A percentile compares a stretch with the other conserved stretches of the same genome.
phyloP scores from a whole-genome alignment of 192 early-diverging fungal genomes.

The Backusella sp. region DNA sequence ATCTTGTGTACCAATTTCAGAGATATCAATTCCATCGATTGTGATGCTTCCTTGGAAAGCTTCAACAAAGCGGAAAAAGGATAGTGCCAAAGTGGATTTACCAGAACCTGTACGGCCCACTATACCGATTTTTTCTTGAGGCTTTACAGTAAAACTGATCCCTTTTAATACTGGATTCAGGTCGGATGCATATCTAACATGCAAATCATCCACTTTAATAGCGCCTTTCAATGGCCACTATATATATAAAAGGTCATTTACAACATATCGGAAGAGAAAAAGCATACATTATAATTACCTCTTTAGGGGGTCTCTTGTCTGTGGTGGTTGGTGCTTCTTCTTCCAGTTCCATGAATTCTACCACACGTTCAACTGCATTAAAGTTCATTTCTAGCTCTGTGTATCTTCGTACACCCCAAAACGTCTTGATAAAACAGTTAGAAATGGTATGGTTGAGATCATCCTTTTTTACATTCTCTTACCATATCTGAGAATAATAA shows the following conservation, averaged over 20 bases:
- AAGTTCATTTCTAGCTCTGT: conserved; percentile 80
- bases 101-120: conserved; percentile 88
- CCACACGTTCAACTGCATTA: conserved; percentile 84
- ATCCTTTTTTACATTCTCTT: neutral
- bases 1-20: conserved; percentile 68
- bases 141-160: conserved; percentile 62
- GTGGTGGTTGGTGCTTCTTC: conserved; percentile 71
- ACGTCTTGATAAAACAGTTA: conserved; percentile 27
- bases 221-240: conserved; percentile 70
- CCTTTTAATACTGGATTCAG: conserved; percentile 70
- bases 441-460: neutral
- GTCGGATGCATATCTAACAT: conserved; percentile 74
- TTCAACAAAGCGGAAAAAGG: conserved; percentile 81
- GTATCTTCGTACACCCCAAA: conserved; percentile 64
- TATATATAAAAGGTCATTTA: neutral
- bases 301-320: conserved; percentile 46
- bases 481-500: conserved; percentile 54
- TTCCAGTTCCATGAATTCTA: conserved; percentile 78
- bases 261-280: neutral
- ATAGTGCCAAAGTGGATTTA: conserved; percentile 76
- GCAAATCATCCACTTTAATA: conserved; percentile 69
- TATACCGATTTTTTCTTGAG: conserved; percentile 83
- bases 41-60: conserved; percentile 63
- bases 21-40: conserved; percentile 83
- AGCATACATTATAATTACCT: neutral